These are phyloP conservation scores for Smittium culicis DNA, from an alignment of 371 early-diverging fungal species.

Conservation along the genomic window DNA sequence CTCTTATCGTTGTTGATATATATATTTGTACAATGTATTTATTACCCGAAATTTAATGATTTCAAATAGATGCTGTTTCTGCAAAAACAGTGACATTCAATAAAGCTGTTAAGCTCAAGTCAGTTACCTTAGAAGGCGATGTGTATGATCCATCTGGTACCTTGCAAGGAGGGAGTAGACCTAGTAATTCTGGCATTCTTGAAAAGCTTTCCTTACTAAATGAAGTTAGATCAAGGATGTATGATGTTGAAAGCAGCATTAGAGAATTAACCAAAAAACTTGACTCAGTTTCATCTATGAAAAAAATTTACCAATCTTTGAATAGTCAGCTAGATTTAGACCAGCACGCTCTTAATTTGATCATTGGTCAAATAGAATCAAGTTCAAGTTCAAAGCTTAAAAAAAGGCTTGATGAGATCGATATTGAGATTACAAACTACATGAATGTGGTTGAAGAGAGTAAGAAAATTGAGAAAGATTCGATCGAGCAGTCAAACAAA, in stretches of 20 bases:
- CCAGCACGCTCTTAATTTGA: slow-evolving; percentile 49
- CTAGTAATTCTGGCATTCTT: slow-evolving; percentile 59
- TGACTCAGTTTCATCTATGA: slow-evolving; percentile 26
- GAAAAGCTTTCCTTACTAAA: slow-evolving; percentile 51
- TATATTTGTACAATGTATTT: not conserved
- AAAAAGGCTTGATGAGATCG: slow-evolving; percentile 20
- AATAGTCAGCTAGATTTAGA: slow-evolving; percentile 52
- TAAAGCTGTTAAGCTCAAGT: slow-evolving; percentile 55
- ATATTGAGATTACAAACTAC: slow-evolving; percentile 22
- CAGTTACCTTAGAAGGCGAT: slow-evolving; percentile 97
- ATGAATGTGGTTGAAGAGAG: slow-evolving; percentile 18
- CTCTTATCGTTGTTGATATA: not conserved
- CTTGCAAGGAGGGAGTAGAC: slow-evolving; percentile 89
- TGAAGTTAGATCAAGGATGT: slow-evolving; percentile 38
- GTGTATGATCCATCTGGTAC: slow-evolving; percentile 97
- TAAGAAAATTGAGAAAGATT: slow-evolving; percentile 11
- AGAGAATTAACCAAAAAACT: slow-evolving; percentile 36
- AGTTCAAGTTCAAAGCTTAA: slow-evolving; percentile 27
- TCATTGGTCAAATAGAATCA: slow-evolving; percentile 51
- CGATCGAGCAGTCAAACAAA: slow-evolving; percentile 24
- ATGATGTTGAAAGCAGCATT: slow-evolving; percentile 33
- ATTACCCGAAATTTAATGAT: not conserved
- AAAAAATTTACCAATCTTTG: slow-evolving; percentile 33
- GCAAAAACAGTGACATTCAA: slow-evolving; percentile 85
- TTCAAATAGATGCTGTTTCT: slow-evolving; percentile 50